Percentiles rank a stretch among this genome's conserved stretches.
These are phyloP conservation scores for Gossypium arboreum DNA, from an alignment of 345 rosid genomes.

Conservation along the genomic window DNA sequence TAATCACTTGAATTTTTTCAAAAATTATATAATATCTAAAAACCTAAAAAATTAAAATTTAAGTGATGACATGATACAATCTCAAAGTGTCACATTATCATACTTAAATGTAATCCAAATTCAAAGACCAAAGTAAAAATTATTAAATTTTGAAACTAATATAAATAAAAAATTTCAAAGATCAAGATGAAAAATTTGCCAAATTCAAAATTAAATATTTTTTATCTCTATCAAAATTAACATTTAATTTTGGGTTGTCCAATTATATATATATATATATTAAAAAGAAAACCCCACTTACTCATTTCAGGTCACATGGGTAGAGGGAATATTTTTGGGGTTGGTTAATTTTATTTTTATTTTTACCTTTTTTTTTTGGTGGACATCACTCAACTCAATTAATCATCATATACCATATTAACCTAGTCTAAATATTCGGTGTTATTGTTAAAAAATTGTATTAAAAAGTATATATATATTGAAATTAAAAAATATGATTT, in stretches of 20 bases:
- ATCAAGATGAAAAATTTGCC: not conserved
- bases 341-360: not conserved
- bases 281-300: not conserved
- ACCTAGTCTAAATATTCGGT: not conserved
- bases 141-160: too few relatives aligned
- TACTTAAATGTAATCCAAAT: too few relatives aligned
- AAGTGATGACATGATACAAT: too few relatives aligned
- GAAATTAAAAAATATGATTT: too few relatives aligned
- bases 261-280: not conserved
- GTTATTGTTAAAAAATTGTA: too few relatives aligned
- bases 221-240: not conserved
- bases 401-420: not conserved
- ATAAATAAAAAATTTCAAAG: too few relatives aligned
- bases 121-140: too few relatives aligned
- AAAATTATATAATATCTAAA: too few relatives aligned
- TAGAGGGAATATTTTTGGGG: not conserved
- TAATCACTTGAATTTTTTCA: too few relatives aligned
- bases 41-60: too few relatives aligned
- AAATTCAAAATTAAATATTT: not conserved
- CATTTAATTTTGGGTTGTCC: not conserved
- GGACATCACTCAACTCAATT: not conserved
- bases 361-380: not conserved
- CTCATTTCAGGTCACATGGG: slow-evolving; percentile 5
- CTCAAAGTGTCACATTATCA: too few relatives aligned
- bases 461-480: too few relatives aligned